These are phyloP conservation scores for Trichoderma sp. DNA, from an alignment of 2,329 filamentous ascomycete genomes.

Conservation along the genomic window DNA sequence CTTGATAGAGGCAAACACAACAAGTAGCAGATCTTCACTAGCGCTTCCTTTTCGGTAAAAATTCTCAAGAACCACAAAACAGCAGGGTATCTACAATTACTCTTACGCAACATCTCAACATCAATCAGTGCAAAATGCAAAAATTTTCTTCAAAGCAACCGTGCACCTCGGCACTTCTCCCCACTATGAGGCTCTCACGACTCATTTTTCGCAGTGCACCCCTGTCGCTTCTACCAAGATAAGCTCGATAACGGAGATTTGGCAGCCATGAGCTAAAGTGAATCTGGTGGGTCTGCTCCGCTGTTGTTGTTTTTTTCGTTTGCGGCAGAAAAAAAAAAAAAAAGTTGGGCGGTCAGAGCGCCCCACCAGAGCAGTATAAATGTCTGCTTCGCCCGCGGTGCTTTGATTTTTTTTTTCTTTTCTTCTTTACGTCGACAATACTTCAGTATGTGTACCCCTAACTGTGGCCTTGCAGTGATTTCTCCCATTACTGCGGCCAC, in stretches of 20 bases:
- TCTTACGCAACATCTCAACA: not conserved
- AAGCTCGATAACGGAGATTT: conserved; percentile 10
- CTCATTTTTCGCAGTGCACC: not conserved
- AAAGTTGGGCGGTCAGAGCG: conserved; percentile 32
- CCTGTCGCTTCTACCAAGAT: not conserved
- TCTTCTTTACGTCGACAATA: conserved; percentile 66
- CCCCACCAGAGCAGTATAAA: conserved; percentile 36
- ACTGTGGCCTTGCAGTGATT: conserved; percentile 31
- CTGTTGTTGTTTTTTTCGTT: conserved; percentile 26
- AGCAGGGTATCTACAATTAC: not conserved
- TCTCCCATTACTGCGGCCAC: conserved; percentile 2
- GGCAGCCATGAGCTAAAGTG: not conserved
- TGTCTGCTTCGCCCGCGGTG: conserved; percentile 37
- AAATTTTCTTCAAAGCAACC: not conserved
- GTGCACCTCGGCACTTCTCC: not conserved
- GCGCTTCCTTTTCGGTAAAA: not conserved
- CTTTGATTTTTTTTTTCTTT: conserved; percentile 47
- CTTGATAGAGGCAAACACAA: not conserved
- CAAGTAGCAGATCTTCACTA: not conserved
- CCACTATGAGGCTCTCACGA: not conserved
- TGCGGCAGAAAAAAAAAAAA: conserved; percentile 26
- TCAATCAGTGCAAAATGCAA: not conserved
- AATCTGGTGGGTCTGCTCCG: not conserved
- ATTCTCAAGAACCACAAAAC: not conserved
- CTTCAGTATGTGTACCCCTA: conserved; percentile 54